Evolutionary conservation across 805 yeast species (phyloP), one percentile per base, ranked within the genome.

Genomic region (Candida suzukii): DNA sequence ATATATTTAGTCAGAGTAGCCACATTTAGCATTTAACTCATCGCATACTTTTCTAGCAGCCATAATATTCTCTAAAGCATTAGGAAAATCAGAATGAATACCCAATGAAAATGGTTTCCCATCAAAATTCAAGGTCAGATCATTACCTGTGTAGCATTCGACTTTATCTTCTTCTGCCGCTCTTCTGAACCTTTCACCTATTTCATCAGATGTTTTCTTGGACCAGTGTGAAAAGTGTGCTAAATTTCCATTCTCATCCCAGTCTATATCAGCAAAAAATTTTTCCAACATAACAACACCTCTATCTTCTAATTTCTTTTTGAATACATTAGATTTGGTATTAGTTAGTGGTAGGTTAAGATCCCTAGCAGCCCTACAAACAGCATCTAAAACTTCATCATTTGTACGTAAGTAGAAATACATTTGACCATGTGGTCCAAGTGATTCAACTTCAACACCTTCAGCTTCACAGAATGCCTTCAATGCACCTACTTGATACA

Each of bases 351-450:
- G 69, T 21, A 64, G 64, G 1, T 48, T 48, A 44, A 64, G 61
- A 3, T 48, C 54, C 38, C 61, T 61, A 1, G 65, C 66, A 25
- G 66, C 68, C 43, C 54, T 53, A 17, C 62, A 41, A 16, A 61
- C 64, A 7, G 68, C 68, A 31, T 54, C 46, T 62, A 61, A 63
- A 4, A 64, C 54, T 6, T 52, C 58, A 41, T 61, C 63, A 42
- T 64, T 61, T 40, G 64, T 50, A 43, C 53, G 65, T 28, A 61
- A 57, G 36, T 63, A 63, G 37, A 62, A 62, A 40, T 61, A 63
- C n/a, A 64, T 46, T 46, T 64, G 67, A 5, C 69, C 69, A 43
- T 64, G 69, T 2, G 68, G 67, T 44, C 62, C 62, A 24, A 64
- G 57, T 41, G 60, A 63, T 27, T 58, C 50, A 44, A 65, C 47